Base-by-base conservation (phyloP, 345 rosid genomes). In the Cardamine chenopodiifolia region DNA sequence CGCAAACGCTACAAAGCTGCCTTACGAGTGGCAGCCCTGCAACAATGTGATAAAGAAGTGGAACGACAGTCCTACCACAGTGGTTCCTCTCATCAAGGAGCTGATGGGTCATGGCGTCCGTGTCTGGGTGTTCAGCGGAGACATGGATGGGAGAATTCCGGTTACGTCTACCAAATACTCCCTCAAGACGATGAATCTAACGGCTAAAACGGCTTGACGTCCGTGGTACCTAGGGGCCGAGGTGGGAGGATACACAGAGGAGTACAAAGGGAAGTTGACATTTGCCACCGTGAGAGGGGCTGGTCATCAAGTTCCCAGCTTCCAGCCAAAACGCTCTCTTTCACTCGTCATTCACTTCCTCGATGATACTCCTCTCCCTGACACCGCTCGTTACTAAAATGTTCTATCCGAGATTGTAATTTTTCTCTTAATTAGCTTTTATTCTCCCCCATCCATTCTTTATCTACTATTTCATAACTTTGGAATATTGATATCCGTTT, bases 61-160 rank as follows among this genome's bases (percentile, higher is more conserved):
- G 97, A 42, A 56, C 2, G 93, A 93, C 40, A 89, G 94, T 73
- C 87, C 98, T 18, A 68, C 88, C 10, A 86, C 96, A n/a, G 54
- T 89, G 53, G 80, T 88, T 71, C 93, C 96, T 14, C 81, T 84
- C 8, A 58, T 94, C 3, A 68, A 62, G 25, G 87, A 86, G 68
- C 74, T 85, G 82, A 82, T 90, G 87, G 81, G 67, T 9, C 34
- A 66, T 17, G 88, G 87, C 5, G 61, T 90, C 48, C 82, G 91
- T 29, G 89, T 91, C 5, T 89, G 97, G 97, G 71, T 94, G 25
- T 94, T 82, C 85, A 94, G 97, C 70, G 99, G 97, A 12, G 97
- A 94, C 63, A 84, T 14, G 5, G 97, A 94, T 74, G 99, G 89
- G 67, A 82, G 97, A 66, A 83, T 94, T 5, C 99, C 97, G 0